Percentiles rank a stretch among this genome's conserved stretches.
Evolutionary conservation across 495 filamentous ascomycete species (phyloP).

Genomic region (Podospora didyma): DNA sequence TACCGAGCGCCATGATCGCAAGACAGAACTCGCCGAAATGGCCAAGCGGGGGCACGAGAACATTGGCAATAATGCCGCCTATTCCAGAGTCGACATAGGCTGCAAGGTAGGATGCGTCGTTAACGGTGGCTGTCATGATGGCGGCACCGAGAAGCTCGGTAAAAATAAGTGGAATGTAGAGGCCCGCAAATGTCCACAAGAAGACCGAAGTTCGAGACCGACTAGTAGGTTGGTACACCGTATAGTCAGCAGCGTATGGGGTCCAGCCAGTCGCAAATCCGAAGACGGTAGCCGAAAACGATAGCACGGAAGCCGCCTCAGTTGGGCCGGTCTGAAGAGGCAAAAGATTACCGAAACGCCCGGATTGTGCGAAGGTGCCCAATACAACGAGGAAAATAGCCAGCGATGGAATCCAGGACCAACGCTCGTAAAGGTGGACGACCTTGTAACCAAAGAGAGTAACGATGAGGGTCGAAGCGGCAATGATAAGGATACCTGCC

Average conservation of each 20-base stretch:
- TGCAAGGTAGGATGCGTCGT: conserved; percentile 52
- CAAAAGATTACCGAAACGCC: conserved; percentile 65
- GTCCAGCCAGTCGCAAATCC: conserved; percentile 82
- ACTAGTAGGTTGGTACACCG: conserved; percentile 70
- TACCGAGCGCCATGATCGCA: conserved; percentile 72
- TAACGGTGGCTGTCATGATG: conserved; percentile 57
- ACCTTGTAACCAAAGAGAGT: conserved; percentile 76
- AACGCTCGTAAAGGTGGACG: conserved; percentile 77
- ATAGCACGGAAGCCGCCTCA: conserved; percentile 63
- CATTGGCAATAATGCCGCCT: conserved; percentile 67
- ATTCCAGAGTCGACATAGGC: conserved; percentile 61
- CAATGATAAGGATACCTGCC: conserved; percentile 75
- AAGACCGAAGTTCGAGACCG: conserved; percentile 58
- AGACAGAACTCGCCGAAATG: conserved; percentile 80
- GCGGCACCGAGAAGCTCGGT: conserved; percentile 77
- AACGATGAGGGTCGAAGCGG: conserved; percentile 64
- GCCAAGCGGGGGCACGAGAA: conserved; percentile 63
- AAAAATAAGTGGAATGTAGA: conserved; percentile 70
- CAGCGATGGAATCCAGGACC: conserved; percentile 72
- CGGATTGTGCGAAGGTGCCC: conserved; percentile 69
- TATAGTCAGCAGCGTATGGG: conserved; percentile 73
- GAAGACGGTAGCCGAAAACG: conserved; percentile 69
- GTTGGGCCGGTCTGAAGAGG: conserved; percentile 55
- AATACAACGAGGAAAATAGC: conserved; percentile 76
- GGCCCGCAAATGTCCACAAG: conserved; percentile 63